Conservation (phyloP, 1,139 yeast genomes). For the Blastobotrys apis region DNA sequence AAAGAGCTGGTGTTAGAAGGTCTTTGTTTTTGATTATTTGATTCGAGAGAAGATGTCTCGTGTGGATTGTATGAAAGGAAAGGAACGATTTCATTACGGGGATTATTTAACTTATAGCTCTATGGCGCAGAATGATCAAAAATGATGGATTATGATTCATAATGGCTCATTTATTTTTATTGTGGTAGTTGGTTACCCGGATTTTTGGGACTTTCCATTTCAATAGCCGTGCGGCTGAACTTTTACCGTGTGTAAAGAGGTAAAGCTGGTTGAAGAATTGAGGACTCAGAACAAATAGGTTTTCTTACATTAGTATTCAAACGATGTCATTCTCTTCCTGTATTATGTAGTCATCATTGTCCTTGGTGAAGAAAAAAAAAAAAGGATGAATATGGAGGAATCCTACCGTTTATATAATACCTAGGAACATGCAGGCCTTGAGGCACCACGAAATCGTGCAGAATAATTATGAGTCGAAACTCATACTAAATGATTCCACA, state of each 20-base stretch:
- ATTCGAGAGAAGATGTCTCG: neutral
- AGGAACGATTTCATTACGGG: neutral
- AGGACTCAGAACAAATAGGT: neutral
- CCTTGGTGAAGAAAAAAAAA: neutral
- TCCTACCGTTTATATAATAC: no score
- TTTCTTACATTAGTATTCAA: neutral
- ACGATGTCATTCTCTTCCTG: neutral
- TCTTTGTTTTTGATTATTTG: neutral
- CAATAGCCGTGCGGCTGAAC: neutral
- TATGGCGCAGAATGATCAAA: neutral
- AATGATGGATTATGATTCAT: neutral
- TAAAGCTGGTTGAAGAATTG: neutral
- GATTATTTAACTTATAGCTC: no score
- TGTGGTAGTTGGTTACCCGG: neutral
- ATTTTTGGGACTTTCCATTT: neutral
- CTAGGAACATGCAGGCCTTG: no score
- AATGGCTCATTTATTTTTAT: neutral
- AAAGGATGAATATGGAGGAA: no score
- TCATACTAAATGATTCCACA: no score
- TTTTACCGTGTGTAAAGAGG: neutral
- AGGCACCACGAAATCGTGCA: no score
- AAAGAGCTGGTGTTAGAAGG: neutral
- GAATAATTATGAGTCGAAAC: no score
- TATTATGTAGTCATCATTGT: neutral
- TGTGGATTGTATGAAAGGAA: neutral